phyloP scores from a whole-genome alignment of 257 asterid genomes.

The Ilex aquifolium region DNA sequence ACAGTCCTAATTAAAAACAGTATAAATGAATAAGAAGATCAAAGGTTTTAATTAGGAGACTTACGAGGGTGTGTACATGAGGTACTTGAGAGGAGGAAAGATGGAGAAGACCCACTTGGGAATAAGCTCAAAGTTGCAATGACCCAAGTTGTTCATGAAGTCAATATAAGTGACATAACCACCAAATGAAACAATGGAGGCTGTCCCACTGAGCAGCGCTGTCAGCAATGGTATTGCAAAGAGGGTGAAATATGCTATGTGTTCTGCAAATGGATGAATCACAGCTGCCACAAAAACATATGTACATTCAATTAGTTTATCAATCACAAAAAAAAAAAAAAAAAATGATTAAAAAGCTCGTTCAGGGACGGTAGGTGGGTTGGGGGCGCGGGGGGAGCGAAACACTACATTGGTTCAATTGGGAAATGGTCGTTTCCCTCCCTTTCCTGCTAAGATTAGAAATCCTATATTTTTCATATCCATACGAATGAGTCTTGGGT shows the following conservation, averaged over 20 bases:
- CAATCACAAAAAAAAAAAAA: no score
- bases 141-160: conserved; percentile 91
- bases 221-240: conserved; percentile 53
- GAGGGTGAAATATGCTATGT: conserved; percentile 50
- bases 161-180: conserved; percentile 59
- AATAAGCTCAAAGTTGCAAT: conserved; percentile 81
- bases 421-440: no score
- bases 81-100: conserved; percentile 85
- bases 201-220: conserved; percentile 37
- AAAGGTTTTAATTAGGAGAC: conserved; percentile 9
- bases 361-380: no score
- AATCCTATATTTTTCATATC: no score
- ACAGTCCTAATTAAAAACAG: no score
- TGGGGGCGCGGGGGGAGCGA: no score
- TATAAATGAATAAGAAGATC: no score
- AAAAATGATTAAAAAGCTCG: no score
- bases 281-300: conserved; percentile 92
- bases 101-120: conserved; percentile 57
- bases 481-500: no score
- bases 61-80: conserved; percentile 86
- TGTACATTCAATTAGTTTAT: no score
- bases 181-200: conserved; percentile 34
- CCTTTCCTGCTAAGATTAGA: no score
- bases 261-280: conserved; percentile 88
- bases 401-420: no score